Conservation (phyloP, 176 grass and related monocot genomes). For the Urochloa ruziziensis region DNA sequence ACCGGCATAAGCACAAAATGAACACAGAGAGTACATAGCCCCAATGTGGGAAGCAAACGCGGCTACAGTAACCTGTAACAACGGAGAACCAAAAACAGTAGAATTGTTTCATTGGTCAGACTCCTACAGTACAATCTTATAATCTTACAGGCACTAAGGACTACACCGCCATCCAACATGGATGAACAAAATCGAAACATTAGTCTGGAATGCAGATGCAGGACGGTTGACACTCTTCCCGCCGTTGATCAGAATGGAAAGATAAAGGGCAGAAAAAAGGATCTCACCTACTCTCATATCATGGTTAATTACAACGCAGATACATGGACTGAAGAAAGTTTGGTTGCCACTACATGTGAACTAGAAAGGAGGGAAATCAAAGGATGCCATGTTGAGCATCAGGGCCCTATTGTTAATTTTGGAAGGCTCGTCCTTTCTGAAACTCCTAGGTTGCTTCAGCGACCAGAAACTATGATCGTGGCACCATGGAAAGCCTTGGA, state of each 20-base stretch:
- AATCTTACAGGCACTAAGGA: constrained; percentile 34
- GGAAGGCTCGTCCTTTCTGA: background rate
- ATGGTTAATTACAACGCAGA: constrained; percentile 37
- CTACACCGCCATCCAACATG: constrained; percentile 31
- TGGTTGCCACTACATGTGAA: constrained; percentile 5
- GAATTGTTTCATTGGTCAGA: constrained; percentile 32
- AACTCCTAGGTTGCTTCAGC: constrained; percentile 10
- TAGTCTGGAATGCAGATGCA: background rate
- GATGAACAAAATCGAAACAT: constrained; percentile 8
- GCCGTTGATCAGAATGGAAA: constrained; percentile 9
- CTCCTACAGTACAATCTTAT: constrained; percentile 35
- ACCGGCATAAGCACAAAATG: too few relatives aligned
- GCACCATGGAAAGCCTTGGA: constrained; percentile 10
- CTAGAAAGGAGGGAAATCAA: constrained; percentile 16
- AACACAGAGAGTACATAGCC: background rate
- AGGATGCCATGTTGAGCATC: constrained; percentile 8
- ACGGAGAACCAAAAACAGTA: background rate
- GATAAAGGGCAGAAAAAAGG: constrained; percentile 4
- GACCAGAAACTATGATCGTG: background rate
- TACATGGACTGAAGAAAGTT: constrained; percentile 8
- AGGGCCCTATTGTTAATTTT: constrained; percentile 17
- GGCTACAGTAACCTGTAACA: background rate
- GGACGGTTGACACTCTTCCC: constrained; percentile 18
- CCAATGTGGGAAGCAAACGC: background rate
- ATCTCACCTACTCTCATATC: constrained; percentile 26